A percentile compares a stretch with the other conserved stretches of the same genome.
These are phyloP conservation scores for Laguncularia racemosa DNA, from an alignment of 345 rosid species.

Conservation along the genomic window DNA sequence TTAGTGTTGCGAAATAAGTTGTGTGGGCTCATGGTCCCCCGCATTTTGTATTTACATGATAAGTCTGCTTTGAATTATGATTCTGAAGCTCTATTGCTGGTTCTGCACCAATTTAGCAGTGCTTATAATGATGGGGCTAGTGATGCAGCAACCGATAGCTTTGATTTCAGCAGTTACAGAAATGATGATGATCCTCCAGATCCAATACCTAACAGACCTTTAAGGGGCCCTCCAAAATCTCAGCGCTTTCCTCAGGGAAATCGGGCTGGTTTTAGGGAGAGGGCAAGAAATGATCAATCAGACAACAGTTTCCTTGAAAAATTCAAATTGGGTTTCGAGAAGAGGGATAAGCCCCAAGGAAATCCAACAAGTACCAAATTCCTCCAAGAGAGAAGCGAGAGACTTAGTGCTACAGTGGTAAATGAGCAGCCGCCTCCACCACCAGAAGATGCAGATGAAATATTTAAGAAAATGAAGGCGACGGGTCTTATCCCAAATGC, in stretches of 20 bases:
- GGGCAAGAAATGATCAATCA: slow-evolving; percentile 28
- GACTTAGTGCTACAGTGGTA: slow-evolving; percentile 2
- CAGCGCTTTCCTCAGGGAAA: neutral
- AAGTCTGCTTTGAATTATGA: neutral
- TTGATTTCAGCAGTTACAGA: neutral
- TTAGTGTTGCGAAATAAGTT: slow-evolving; percentile 5
- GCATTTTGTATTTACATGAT: neutral
- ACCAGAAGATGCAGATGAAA: slow-evolving; percentile 44
- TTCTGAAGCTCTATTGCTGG: neutral
- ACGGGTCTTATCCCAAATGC: slow-evolving; percentile 88
- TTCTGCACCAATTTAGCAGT: slow-evolving; percentile 4
- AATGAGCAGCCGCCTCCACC: slow-evolving; percentile 10
- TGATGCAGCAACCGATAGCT: neutral
- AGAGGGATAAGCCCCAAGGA: slow-evolving; percentile 12
- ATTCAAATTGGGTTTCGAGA: slow-evolving; percentile 47
- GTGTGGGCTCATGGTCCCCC: neutral
- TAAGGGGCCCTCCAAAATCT: slow-evolving; percentile 36
- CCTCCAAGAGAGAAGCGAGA: slow-evolving; percentile 18
- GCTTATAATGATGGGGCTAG: neutral
- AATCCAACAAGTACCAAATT: neutral
- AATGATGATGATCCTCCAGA: slow-evolving; percentile 29
- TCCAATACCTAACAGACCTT: slow-evolving; percentile 49
- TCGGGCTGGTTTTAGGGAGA: slow-evolving; percentile 8
- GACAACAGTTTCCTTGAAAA: slow-evolving; percentile 52
- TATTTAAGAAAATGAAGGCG: slow-evolving; percentile 84